Percentiles rank a stretch among this genome's conserved stretches.
These are phyloP conservation scores for Plasmodium reichenowi DNA, from an alignment of 169 alveolate genomes.

Conservation along the genomic window DNA sequence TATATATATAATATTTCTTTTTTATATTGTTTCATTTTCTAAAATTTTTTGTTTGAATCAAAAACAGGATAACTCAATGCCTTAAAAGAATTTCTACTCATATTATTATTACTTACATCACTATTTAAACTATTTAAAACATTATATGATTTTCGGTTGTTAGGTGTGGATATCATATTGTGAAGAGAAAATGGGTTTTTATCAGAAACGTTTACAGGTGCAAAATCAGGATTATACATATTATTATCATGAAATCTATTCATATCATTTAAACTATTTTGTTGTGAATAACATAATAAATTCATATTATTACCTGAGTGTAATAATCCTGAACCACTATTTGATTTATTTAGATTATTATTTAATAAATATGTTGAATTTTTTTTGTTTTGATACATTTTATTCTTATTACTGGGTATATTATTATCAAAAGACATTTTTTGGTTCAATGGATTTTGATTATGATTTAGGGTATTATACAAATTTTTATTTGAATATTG, in stretches of 20 bases:
- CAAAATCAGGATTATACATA: constrained; percentile 39
- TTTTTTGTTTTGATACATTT: constrained; percentile 7
- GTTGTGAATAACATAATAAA: constrained; percentile 34
- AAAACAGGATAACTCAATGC: background rate
- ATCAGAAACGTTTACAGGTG: constrained; percentile 68
- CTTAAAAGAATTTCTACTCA: constrained; percentile 29
- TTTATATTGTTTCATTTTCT: background rate
- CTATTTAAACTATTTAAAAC: constrained; percentile 11
- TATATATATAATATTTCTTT: background rate
- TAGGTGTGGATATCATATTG: constrained; percentile 44
- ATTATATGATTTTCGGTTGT: constrained; percentile 19
- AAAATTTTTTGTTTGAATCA: background rate
- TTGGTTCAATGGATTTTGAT: constrained; percentile 19
- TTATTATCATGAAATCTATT: constrained; percentile 44
- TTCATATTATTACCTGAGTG: constrained; percentile 21
- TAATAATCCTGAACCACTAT: background rate
- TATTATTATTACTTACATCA: constrained; percentile 27
- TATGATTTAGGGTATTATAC: constrained; percentile 17
- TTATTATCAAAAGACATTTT: constrained; percentile 29
- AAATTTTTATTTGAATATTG: constrained; percentile 2
- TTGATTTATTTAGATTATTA: constrained; percentile 14
- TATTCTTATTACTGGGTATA: constrained; percentile 1
- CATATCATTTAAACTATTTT: constrained; percentile 28
- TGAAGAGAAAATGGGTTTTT: constrained; percentile 76
- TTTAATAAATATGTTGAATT: constrained; percentile 32